These are phyloP conservation scores for Suillus americanus DNA, from an alignment of 768 basidiomycete species.

Conservation along the genomic window DNA sequence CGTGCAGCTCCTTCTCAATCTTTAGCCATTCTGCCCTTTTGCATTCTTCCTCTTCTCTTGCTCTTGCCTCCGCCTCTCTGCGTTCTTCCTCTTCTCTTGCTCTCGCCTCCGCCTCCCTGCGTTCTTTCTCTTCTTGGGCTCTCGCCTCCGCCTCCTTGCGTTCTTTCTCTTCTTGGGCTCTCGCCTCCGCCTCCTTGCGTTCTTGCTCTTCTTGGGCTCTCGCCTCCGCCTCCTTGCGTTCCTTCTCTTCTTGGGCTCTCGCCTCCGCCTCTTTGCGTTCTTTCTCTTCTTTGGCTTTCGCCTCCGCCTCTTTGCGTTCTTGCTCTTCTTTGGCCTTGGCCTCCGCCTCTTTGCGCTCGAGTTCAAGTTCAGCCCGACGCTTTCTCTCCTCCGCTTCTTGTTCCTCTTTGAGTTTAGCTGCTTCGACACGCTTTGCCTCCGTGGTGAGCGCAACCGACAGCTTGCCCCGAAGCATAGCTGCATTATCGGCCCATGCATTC, in stretches of 20 bases:
- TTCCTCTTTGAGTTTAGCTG: conserved; percentile 30
- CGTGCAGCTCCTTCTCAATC: not conserved
- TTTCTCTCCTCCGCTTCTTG: conserved; percentile 25
- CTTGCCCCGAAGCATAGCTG: conserved; percentile 30
- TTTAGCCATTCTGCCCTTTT: not conserved
- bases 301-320: conserved; percentile 22
- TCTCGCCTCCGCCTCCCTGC: conserved; percentile 20
- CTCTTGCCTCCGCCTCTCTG: conserved; percentile 16
- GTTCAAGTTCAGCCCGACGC: conserved; percentile 17
- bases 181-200: conserved; percentile 18
- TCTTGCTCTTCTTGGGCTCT: conserved; percentile 14
- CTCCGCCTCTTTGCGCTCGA: conserved; percentile 13
- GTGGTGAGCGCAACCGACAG: conserved; percentile 40
- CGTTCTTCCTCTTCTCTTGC: conserved; percentile 17
- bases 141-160: conserved; percentile 15
- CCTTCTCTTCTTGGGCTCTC: conserved; percentile 15
- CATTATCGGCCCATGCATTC: conserved; percentile 46
- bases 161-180: conserved; percentile 17
- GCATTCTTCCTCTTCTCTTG: conserved; percentile 2
- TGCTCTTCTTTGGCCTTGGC: conserved; percentile 12
- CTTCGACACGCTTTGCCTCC: conserved; percentile 44
- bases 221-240: conserved; percentile 3
- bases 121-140: conserved; percentile 7
- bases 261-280: conserved; percentile 23
- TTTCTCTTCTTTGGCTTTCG: conserved; percentile 20